Base-by-base conservation (phyloP, 371 early-diverging fungal genomes). In the Syncephalastrum contaminatum region DNA sequence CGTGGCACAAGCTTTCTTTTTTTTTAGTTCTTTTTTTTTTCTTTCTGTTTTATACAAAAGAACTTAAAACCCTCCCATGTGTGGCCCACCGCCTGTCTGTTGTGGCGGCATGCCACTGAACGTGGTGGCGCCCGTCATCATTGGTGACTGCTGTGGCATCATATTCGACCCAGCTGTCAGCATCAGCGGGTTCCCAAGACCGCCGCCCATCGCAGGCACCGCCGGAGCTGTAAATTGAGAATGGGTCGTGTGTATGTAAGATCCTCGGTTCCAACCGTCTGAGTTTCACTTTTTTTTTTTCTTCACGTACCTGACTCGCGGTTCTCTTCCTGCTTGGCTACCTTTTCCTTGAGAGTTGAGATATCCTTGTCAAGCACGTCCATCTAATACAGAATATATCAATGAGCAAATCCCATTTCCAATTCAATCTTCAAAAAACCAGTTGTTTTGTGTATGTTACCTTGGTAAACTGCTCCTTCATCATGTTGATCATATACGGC, bases 401-500 rank as follows among this genome's bases (percentile, higher is more conserved):
- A 39, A 14, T 46, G 47, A 56, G 3, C 36, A 22, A 24, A 10
- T 36, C 36, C 8, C 5, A 19, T 58, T n/a, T 3, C 14, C 45
- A 51, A 50, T 25, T 7, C 1, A n/a, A n/a, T n/a, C n/a, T n/a
- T n/a, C n/a, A n/a, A n/a, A n/a, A n/a, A n/a, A n/a, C n/a, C n/a
- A n/a, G n/a, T n/a, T n/a, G n/a, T n/a, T n/a, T n/a, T n/a, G n/a
- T n/a, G n/a, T n/a, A n/a, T n/a, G n/a, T n/a, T 63, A 88, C 84
- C 86, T 92, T 91, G 47, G 54, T 61, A 63, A 85, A 82, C 63
- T 88, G 87, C 75, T 97, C 96, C 48, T 92, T 84, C 72, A 90
- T 78, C 46, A 82, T 80, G 62, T 98, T 95, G 60, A 97, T 89
- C 77, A 96, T 84, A 73, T 92, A 97, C 7, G 99, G 99, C 95